Evolutionary conservation across 1,139 yeast species (phyloP), one percentile per base, ranked within the genome.

Genomic region (Diutina pseudorugosa): DNA sequence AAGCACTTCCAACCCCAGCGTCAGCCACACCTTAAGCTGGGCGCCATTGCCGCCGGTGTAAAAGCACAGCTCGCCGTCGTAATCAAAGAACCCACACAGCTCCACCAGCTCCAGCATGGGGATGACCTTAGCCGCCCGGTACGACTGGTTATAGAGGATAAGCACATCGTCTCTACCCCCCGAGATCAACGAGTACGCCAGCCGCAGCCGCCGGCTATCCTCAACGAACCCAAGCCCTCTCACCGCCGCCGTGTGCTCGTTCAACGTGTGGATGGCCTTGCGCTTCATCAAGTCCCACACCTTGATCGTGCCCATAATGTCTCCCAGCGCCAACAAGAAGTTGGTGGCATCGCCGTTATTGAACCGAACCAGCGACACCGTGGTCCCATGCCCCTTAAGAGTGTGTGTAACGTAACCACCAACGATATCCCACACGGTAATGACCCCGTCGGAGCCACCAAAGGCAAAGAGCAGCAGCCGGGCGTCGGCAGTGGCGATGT

Each of bases 371-470:
- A 95, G 81, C 54, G 96, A 85, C 48, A 93, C 77, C 6, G 95
- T 86, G n/a, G 95, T 84, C 20, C 96, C 96, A 65, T 94, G 99
- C 0, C 98, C 98, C 64, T 88, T 85, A 56, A 93, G 77, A 18
- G 89, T 83, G 67, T 93, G 98, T 0, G 98, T 93, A 1, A 85
- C 80, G 58, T 78, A 89, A 1, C 95, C 94, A 41, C 91, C 91
- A 58, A 82, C 91, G 49, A 93, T 77, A 66, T 93, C 98, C 86
- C 96, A 90, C 2, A 94, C 95, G 51, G 89, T 83, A 20, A 91
- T 86, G 44, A 82, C 79, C 51, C 98, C 98, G 65, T 94, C 98
- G 0, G 97, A 86, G 51, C 96, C 93, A 51, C 99, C 99, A 61
- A 94, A 83, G 41, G 96, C 95, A 62, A 91, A 80, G 51, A 93